Conservation (phyloP, 805 yeast genomes). For the Lachancea kluyveri region DNA sequence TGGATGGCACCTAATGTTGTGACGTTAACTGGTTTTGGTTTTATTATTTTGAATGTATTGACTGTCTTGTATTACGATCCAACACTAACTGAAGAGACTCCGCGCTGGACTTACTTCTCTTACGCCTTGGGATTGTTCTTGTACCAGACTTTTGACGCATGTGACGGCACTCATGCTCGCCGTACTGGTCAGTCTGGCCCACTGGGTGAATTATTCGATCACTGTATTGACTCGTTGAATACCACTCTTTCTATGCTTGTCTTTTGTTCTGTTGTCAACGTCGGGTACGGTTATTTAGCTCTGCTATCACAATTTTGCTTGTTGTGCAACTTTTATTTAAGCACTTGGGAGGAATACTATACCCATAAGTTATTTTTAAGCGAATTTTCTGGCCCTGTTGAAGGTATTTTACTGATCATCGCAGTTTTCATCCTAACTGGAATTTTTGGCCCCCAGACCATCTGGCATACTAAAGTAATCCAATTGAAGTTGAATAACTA, state of each 20-base stretch:
- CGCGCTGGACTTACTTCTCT: slow-evolving; percentile 69
- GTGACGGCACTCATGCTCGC: slow-evolving; percentile 94
- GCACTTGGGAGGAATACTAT: slow-evolving; percentile 95
- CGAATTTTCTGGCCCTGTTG: slow-evolving; percentile 89
- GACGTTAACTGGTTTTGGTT: slow-evolving; percentile 71
- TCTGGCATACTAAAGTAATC: slow-evolving; percentile 49
- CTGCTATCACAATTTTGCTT: slow-evolving; percentile 65
- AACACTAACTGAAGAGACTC: slow-evolving; percentile 47
- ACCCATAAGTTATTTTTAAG: slow-evolving; percentile 77
- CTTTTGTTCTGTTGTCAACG: slow-evolving; percentile 68
- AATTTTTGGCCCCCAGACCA: slow-evolving; percentile 52
- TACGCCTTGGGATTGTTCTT: slow-evolving; percentile 80
- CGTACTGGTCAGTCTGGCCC: slow-evolving; percentile 95
- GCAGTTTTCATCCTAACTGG: slow-evolving; percentile 57
- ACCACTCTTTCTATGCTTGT: slow-evolving; percentile 75
- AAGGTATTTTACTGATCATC: slow-evolving; percentile 70
- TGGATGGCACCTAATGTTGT: slow-evolving; percentile 93
- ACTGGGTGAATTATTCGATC: slow-evolving; percentile 90
- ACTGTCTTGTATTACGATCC: slow-evolving; percentile 74
- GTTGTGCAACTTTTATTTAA: slow-evolving; percentile 73
- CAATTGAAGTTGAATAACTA: slow-evolving; percentile 22
- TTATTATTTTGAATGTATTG: slow-evolving; percentile 57
- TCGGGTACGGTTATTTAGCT: slow-evolving; percentile 62
- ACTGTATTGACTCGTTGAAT: slow-evolving; percentile 69
- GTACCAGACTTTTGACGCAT: slow-evolving; percentile 94